phyloP scores from a whole-genome alignment of 257 asterid species.

The Parsonsia alboflavescens region DNA sequence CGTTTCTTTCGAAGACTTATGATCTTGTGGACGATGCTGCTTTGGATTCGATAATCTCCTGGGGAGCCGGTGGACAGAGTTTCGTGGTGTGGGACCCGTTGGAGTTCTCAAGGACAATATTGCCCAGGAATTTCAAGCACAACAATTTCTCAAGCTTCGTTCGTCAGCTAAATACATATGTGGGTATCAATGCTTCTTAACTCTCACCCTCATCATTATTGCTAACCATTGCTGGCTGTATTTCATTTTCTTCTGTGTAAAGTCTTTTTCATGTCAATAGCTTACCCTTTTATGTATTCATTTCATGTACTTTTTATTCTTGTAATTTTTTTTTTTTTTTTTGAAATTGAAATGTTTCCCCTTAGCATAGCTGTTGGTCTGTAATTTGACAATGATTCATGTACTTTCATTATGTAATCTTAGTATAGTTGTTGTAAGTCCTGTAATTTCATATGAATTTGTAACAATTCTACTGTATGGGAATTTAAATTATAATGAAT shows the following conservation, averaged over 20 bases:
- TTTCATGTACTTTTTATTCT: constrained; percentile 20
- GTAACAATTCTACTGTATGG: constrained; percentile 16
- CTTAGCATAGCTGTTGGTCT: constrained; percentile 7
- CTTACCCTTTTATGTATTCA: constrained; percentile 1
- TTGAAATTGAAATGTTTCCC: not conserved
- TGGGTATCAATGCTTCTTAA: constrained; percentile 48
- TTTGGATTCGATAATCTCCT: constrained; percentile 50
- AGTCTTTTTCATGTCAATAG: not conserved
- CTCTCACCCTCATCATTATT: constrained; percentile 20
- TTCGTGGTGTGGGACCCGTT: constrained; percentile 78
- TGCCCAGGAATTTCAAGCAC: constrained; percentile 87
- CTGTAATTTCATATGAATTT: constrained; percentile 19
- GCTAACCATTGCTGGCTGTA: not conserved
- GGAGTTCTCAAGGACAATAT: constrained; percentile 51
- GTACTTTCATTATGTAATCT: constrained; percentile 21
- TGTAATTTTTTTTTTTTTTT: constrained; percentile 11
- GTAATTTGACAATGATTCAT: constrained; percentile 17
- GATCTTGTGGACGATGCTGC: constrained; percentile 76
- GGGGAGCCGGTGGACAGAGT: constrained; percentile 66
- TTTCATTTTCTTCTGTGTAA: constrained; percentile 14
- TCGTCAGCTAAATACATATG: constrained; percentile 92
- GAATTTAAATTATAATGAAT: not conserved
- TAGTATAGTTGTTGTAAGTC: constrained; percentile 3
- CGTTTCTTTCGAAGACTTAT: constrained; percentile 68
- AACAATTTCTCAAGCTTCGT: constrained; percentile 91